Conservation (phyloP, 306 rosid species). For the Pyrus betulifolia region DNA sequence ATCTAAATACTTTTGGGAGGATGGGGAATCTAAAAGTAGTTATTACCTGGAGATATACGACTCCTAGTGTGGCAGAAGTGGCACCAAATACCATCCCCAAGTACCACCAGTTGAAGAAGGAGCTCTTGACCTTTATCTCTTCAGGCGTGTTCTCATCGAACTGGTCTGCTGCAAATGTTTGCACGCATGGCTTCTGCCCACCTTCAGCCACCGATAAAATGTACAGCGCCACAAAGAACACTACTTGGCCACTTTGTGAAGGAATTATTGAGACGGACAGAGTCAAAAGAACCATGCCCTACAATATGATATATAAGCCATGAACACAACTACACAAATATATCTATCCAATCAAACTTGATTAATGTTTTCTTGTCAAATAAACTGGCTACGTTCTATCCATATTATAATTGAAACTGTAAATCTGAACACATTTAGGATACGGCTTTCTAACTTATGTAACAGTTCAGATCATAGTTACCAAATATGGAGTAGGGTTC, state of each 20-base stretch:
- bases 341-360: no score
- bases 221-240: conserved; percentile 48
- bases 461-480: no score
- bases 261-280: conserved; percentile 13
- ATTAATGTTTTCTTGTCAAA: no score
- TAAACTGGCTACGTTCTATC: no score
- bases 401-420: neutral
- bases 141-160: conserved; percentile 51
- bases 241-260: neutral
- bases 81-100: conserved; percentile 49
- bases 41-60: conserved; percentile 58
- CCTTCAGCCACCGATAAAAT: conserved; percentile 59
- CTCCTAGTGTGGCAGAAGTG: conserved; percentile 32
- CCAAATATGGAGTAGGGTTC: no score
- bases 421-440: neutral
- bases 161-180: conserved; percentile 83
- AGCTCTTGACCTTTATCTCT: conserved; percentile 47
- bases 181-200: conserved; percentile 72
- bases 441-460: no score
- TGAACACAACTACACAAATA: no score
- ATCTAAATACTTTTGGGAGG: neutral
- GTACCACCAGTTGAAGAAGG: conserved; percentile 78
- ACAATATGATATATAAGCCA: no score
- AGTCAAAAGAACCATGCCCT: neutral
- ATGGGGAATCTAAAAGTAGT: neutral